A percentile compares a stretch with the other conserved stretches of the same genome.
Evolutionary conservation across 192 early-diverging fungal genomes (phyloP).

Genomic region (Entrophospora sp.): DNA sequence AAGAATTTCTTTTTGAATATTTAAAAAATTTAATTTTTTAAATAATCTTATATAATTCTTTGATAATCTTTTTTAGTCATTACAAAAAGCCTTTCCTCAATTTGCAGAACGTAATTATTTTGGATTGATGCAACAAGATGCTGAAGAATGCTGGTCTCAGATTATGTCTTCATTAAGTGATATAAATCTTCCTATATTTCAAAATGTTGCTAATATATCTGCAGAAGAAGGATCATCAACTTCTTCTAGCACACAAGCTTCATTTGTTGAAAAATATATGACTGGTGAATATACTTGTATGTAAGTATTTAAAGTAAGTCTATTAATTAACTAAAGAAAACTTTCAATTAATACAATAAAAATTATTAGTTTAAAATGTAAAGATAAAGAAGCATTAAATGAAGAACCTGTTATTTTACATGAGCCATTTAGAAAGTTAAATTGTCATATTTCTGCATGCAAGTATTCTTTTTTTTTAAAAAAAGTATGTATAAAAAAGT

Average conservation of each 20-base stretch:
- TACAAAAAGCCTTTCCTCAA: slow-evolving; percentile 72
- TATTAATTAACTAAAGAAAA: too few species aligned
- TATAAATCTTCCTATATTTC: slow-evolving; percentile 37
- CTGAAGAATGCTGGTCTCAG: slow-evolving; percentile 95
- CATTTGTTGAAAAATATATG: slow-evolving; percentile 81
- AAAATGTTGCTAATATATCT: too few species aligned
- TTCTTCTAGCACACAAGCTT: background rate
- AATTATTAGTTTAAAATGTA: too few species aligned
- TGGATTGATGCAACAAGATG: slow-evolving; percentile 90
- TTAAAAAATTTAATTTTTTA: too few species aligned
- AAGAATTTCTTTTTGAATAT: too few species aligned
- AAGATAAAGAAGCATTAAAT: slow-evolving; percentile 62
- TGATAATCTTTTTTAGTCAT: slow-evolving; percentile 38
- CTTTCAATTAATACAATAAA: too few species aligned
- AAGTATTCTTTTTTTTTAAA: too few species aligned
- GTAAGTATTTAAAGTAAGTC: slow-evolving; percentile 21
- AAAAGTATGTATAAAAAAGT: too few species aligned
- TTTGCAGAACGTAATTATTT: slow-evolving; percentile 72
- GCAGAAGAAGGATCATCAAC: too few species aligned
- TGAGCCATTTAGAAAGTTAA: slow-evolving; percentile 72
- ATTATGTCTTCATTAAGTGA: slow-evolving; percentile 63
- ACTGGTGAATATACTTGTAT: slow-evolving; percentile 51
- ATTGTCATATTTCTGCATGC: slow-evolving; percentile 60
- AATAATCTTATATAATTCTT: background rate
- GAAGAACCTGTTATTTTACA: slow-evolving; percentile 52